A percentile compares a stretch with the other conserved stretches of the same genome.
phyloP scores from a whole-genome alignment of 371 early-diverging fungal genomes.

The Mucor indicus region DNA sequence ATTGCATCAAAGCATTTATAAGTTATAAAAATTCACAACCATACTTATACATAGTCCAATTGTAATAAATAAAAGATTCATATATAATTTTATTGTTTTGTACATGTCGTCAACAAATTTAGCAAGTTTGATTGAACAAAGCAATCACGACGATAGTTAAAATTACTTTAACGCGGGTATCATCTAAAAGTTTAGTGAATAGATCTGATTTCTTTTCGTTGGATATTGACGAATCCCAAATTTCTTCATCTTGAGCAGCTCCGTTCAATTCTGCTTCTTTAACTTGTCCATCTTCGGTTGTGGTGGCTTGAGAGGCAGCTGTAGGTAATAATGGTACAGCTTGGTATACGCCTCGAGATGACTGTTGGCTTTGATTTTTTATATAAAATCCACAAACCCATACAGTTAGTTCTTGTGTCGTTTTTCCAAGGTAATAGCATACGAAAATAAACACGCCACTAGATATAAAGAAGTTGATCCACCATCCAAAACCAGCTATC shows the following conservation, averaged over 20 bases:
- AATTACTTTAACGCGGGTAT: slow-evolving; percentile 6
- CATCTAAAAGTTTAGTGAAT: slow-evolving; percentile 1
- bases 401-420: slow-evolving; percentile 48
- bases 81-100: no score
- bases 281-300: neutral
- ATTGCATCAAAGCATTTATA: no score
- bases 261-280: neutral
- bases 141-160: slow-evolving; percentile 4
- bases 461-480: slow-evolving; percentile 49
- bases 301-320: neutral
- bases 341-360: slow-evolving; percentile 15
- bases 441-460: slow-evolving; percentile 56
- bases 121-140: slow-evolving; percentile 7
- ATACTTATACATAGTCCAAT: no score
- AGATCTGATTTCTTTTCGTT: neutral
- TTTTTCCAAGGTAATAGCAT: slow-evolving; percentile 47
- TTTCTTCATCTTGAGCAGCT: slow-evolving; percentile 4
- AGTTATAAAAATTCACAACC: no score
- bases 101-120: no score
- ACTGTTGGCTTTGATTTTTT: neutral
- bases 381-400: slow-evolving; percentile 24
- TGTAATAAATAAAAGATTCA: no score
- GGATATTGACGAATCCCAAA: neutral
- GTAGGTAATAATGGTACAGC: slow-evolving; percentile 18
- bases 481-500: slow-evolving; percentile 47